Conservation (phyloP, 2,329 filamentous ascomycete genomes). For the Fusarium sp. region DNA sequence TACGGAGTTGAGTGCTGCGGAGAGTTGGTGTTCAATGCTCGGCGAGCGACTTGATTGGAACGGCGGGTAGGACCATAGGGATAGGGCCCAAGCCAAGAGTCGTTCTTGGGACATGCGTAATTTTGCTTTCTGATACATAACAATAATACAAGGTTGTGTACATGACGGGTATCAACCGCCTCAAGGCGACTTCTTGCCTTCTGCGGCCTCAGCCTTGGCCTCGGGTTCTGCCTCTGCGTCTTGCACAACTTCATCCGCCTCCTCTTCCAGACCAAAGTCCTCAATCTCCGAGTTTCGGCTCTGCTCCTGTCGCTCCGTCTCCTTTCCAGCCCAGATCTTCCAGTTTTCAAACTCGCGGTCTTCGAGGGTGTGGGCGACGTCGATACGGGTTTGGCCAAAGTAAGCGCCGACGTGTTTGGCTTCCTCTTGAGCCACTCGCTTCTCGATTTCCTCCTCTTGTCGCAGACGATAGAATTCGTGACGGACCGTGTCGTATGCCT, state of each 20-base stretch:
- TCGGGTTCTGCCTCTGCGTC: conserved; percentile 43
- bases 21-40: conserved; percentile 57
- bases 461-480: conserved; percentile 91
- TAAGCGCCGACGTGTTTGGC: conserved; percentile 86
- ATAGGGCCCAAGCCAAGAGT: not conserved
- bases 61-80: not conserved
- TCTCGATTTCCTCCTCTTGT: conserved; percentile 84
- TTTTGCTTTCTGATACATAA: conserved; percentile 42
- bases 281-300: conserved; percentile 58
- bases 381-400: conserved; percentile 81
- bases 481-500: conserved; percentile 88
- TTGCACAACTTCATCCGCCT: conserved; percentile 46
- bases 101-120: conserved; percentile 31
- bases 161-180: conserved; percentile 42
- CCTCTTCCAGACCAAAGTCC: conserved; percentile 56
- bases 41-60: conserved; percentile 43
- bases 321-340: conserved; percentile 79
- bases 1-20: conserved; percentile 56
- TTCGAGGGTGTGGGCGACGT: conserved; percentile 86
- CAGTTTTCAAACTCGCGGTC: conserved; percentile 83
- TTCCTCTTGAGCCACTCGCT: conserved; percentile 87
- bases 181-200: conserved; percentile 34
- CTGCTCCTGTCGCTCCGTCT: conserved; percentile 58
- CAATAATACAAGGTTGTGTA: conserved; percentile 44
- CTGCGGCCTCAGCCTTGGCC: conserved; percentile 43